These are phyloP conservation scores for Fusarium dlaminii DNA, from an alignment of 2,329 filamentous ascomycete species.

Conservation along the genomic window DNA sequence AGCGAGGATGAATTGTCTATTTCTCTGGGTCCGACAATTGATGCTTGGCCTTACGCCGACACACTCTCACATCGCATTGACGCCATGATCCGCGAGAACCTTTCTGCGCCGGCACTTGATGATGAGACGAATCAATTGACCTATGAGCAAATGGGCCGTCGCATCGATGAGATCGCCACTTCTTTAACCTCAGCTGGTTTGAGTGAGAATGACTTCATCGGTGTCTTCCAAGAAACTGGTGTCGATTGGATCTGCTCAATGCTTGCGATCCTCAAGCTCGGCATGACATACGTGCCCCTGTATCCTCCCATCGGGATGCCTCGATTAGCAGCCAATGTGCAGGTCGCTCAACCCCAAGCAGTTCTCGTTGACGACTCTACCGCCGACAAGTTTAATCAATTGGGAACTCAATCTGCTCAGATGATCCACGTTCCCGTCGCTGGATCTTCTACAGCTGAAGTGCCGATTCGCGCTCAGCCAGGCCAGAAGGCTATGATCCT, in stretches of 20 bases:
- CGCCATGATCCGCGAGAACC: background rate
- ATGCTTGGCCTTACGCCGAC: background rate
- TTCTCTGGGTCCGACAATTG: background rate
- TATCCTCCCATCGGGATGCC: background rate
- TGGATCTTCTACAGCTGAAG: background rate
- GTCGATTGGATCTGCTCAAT: slow-evolving; percentile 5
- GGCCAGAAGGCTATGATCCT: slow-evolving; percentile 2
- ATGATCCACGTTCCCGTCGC: background rate
- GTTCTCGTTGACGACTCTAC: slow-evolving; percentile 8
- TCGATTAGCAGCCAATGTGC: background rate
- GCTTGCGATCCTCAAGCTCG: slow-evolving; percentile 4
- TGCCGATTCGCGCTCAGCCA: background rate
- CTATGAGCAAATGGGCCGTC: background rate
- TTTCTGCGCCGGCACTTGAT: background rate
- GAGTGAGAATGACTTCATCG: background rate
- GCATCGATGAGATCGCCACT: background rate
- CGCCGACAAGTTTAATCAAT: background rate
- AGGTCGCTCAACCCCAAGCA: slow-evolving; percentile 2
- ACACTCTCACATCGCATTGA: background rate
- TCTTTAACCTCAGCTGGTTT: background rate
- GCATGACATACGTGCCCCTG: slow-evolving; percentile 11
- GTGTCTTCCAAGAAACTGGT: background rate
- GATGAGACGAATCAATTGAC: background rate
- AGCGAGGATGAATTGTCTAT: background rate
- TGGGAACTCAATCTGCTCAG: background rate